These are phyloP conservation scores for Amylostereum areolatum DNA, from an alignment of 1,284 basidiomycete species.

Conservation along the genomic window DNA sequence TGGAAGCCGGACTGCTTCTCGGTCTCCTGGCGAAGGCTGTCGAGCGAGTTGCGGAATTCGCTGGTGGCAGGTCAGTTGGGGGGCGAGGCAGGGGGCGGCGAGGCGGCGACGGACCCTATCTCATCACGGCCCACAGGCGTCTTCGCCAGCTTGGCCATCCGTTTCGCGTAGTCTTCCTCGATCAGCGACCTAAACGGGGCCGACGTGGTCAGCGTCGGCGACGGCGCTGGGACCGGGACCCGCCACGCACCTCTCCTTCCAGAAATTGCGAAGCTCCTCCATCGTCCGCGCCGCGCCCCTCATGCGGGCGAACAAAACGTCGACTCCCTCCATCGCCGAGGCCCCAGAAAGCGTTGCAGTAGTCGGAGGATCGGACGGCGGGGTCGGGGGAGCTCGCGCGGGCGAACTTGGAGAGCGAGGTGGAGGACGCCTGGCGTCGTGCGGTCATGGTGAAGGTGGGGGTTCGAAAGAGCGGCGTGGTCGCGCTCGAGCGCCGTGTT, in stretches of 20 bases:
- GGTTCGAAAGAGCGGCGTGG: neutral
- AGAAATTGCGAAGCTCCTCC: conserved; percentile 82
- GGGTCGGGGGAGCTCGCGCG: conserved; percentile 47
- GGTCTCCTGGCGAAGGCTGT: conserved; percentile 78
- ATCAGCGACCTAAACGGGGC: conserved; percentile 69
- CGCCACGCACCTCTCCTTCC: conserved; percentile 77
- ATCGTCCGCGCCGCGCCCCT: conserved; percentile 80
- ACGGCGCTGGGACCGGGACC: too few relatives aligned
- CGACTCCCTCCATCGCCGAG: conserved; percentile 80
- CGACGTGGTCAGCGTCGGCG: neutral
- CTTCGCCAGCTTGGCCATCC: conserved; percentile 79
- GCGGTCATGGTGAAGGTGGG: conserved; percentile 41
- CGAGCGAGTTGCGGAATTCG: conserved; percentile 73
- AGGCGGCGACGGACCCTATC: conserved; percentile 63
- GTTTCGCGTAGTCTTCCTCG: conserved; percentile 95
- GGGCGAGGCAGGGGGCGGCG: conserved; percentile 4
- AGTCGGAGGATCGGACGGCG: conserved; percentile 60
- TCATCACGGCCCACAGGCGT: conserved; percentile 79
- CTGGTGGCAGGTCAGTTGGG: conserved; percentile 30
- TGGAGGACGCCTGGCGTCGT: conserved; percentile 67
- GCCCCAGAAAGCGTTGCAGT: conserved; percentile 98
- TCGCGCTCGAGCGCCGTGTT: too few relatives aligned
- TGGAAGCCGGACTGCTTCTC: conserved; percentile 76
- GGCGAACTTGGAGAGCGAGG: conserved; percentile 64
- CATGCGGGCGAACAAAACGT: conserved; percentile 86